Base-by-base conservation (phyloP, 2,329 filamentous ascomycete genomes). In the Xylariaceae sp. region DNA sequence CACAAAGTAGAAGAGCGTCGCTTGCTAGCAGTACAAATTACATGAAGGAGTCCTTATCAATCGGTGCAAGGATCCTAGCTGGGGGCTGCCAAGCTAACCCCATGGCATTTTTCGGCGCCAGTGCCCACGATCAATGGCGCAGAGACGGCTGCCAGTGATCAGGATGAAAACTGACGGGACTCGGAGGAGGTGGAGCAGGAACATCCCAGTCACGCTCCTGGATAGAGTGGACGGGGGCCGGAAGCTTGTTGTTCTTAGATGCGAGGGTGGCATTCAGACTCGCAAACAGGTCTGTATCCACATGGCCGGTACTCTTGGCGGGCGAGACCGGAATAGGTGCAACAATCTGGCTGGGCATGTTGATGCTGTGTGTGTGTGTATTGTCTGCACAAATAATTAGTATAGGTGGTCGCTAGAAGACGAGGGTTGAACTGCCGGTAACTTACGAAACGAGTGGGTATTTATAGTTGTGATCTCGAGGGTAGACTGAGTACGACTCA, bases 171-270 rank as follows among this genome's bases (percentile, higher is more conserved):
- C 81, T 82, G 69, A 87, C 82, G 6, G 85, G 85, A 65, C 82
- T 85, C 10, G 85, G 83, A 17, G 85, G 85, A 10, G 85, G 85
- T 47, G 85, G 82, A 11, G 84, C 83, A n/a, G 85, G 85, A 17
- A 86, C 83, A 37, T 79, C 77, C 74, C 86, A 87, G 72, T 87
- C 84, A 60, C 82, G 75, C 67, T 84, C 80, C 63, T 76, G 77
- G 66, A 83, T 82, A 64, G 76, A 74, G 64, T 78, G 80, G 62
- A 78, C 74, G 0, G 81, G 80, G 2, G 78, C 77, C 61, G 74
- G 70, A 15, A 76, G 72, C 56, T 74, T 69, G 66, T 70, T 72
- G 61, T 74, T 71, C 65, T 77, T 76, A 59, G 76, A 75, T 49
- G 74, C 68, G 50, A 84, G 75, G 45, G 78, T 80, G 42, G 78